A percentile compares a stretch with the other conserved stretches of the same genome.
Evolutionary conservation across 2,329 filamentous ascomycete species (phyloP).

Genomic region (Onygenales sp.): DNA sequence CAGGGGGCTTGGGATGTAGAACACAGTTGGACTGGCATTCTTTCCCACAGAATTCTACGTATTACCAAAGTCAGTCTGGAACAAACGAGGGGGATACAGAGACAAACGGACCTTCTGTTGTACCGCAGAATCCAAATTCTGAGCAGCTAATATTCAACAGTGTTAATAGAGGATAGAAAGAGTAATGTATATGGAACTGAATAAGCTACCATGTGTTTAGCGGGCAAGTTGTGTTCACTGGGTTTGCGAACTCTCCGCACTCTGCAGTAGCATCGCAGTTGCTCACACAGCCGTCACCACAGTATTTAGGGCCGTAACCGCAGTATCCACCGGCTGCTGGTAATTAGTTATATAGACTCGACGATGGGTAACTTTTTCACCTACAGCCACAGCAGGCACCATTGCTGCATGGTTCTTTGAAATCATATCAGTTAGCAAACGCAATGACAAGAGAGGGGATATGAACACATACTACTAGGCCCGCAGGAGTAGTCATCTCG

Average conservation of each 20-base stretch:
- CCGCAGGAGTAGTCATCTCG: neutral
- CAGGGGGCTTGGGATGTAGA: neutral
- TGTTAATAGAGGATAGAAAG: slow-evolving; percentile 13
- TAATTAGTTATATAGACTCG: neutral
- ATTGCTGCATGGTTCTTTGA: neutral
- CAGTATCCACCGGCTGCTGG: slow-evolving; percentile 7
- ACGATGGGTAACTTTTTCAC: neutral
- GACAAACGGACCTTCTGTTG: slow-evolving; percentile 8
- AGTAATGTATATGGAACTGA: slow-evolving; percentile 15
- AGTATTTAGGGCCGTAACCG: slow-evolving; percentile 13
- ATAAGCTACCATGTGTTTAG: slow-evolving; percentile 13
- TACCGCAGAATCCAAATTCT: slow-evolving; percentile 24
- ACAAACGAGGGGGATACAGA: neutral
- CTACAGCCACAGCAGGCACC: slow-evolving; percentile 1
- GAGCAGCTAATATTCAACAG: slow-evolving; percentile 23
- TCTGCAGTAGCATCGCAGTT: slow-evolving; percentile 31
- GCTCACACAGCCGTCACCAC: slow-evolving; percentile 15
- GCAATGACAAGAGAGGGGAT: neutral
- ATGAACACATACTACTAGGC: neutral
- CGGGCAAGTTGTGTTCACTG: slow-evolving; percentile 16
- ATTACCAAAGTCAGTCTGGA: neutral
- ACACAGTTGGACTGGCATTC: slow-evolving; percentile 7
- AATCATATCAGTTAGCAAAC: neutral
- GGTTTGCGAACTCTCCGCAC: slow-evolving; percentile 23
- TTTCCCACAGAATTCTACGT: slow-evolving; percentile 17